Conservation (phyloP, 2,329 filamentous ascomycete species). For the Pseudocercospora pini-densiflorae region DNA sequence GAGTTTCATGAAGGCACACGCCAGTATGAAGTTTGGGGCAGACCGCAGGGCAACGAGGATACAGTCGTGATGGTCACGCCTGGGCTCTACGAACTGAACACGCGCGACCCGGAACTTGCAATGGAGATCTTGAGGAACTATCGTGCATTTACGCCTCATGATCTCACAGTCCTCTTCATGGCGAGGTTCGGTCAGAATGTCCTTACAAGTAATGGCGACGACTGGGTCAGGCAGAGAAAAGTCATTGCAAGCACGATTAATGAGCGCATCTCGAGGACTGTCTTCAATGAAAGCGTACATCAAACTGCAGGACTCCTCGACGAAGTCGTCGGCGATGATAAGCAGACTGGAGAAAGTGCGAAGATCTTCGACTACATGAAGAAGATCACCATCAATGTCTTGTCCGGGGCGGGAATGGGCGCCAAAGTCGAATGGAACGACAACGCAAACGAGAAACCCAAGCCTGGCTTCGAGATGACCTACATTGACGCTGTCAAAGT, state of each 20-base stretch:
- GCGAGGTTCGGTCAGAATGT: slow-evolving; percentile 35
- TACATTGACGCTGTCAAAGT: slow-evolving; percentile 37
- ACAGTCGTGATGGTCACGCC: slow-evolving; percentile 31
- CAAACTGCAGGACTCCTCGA: slow-evolving; percentile 36
- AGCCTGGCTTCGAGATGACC: slow-evolving; percentile 37
- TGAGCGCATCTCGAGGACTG: slow-evolving; percentile 40
- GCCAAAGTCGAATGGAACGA: slow-evolving; percentile 33
- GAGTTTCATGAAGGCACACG: slow-evolving; percentile 32
- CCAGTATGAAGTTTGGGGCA: slow-evolving; percentile 24
- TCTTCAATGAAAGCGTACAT: slow-evolving; percentile 36
- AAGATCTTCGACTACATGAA: slow-evolving; percentile 40
- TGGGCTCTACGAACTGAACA: slow-evolving; percentile 33
- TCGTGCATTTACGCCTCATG: slow-evolving; percentile 31
- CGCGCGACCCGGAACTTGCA: slow-evolving; percentile 31
- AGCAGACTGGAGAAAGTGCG: slow-evolving; percentile 24
- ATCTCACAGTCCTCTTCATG: slow-evolving; percentile 29
- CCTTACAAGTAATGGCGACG: slow-evolving; percentile 31
- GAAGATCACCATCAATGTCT: slow-evolving; percentile 41
- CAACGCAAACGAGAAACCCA: slow-evolving; percentile 28
- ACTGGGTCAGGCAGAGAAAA: slow-evolving; percentile 40
- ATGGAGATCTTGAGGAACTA: slow-evolving; percentile 30
- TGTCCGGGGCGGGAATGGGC: slow-evolving; percentile 40
- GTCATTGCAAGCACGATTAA: slow-evolving; percentile 40
- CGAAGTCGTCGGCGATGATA: slow-evolving; percentile 24
- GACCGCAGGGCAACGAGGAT: slow-evolving; percentile 24